Percentiles rank a stretch among this genome's conserved stretches.
phyloP scores from a whole-genome alignment of 148 eudicot species.

The Hydrangea macrophylla region DNA sequence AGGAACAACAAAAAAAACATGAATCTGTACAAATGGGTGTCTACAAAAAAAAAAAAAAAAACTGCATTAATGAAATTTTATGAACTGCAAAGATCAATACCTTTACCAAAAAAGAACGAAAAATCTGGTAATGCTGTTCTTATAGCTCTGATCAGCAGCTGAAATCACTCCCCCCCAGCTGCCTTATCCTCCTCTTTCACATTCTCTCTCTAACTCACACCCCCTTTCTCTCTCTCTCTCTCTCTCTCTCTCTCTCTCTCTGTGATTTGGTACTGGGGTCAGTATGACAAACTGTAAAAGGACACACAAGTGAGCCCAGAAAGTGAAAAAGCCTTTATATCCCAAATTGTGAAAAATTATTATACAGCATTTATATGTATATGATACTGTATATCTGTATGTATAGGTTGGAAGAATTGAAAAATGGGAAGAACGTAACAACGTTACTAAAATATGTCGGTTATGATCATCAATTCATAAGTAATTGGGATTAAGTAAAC shows the following conservation, averaged over 20 bases:
- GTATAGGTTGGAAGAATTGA: too few relatives aligned
- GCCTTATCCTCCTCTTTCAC: constrained; percentile 21
- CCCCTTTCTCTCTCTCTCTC: constrained; percentile 1
- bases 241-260: neutral
- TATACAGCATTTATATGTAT: too few relatives aligned
- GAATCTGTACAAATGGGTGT: too few relatives aligned
- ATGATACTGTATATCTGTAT: neutral
- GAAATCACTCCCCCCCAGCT: constrained; percentile 23
- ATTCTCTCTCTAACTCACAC: constrained; percentile 18
- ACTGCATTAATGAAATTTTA: too few relatives aligned
- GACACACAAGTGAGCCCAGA: constrained; percentile 14
- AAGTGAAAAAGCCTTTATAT: too few relatives aligned
- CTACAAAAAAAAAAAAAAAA: too few relatives aligned
- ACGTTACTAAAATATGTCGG: too few relatives aligned
- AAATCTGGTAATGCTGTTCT: too few relatives aligned
- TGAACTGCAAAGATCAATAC: too few relatives aligned
- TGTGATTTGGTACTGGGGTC: constrained; percentile 18
- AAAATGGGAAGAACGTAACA: neutral
- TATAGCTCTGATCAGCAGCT: constrained; percentile 25
- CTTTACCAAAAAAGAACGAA: too few relatives aligned
- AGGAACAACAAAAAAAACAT: too few relatives aligned
- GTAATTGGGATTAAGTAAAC: constrained; percentile 6
- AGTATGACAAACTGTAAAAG: constrained; percentile 27
- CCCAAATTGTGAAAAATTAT: too few relatives aligned
- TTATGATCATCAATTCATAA: constrained; percentile 13